Evolutionary conservation across 192 early-diverging fungal genomes (phyloP).

Genomic region (Backusella westeae): DNA sequence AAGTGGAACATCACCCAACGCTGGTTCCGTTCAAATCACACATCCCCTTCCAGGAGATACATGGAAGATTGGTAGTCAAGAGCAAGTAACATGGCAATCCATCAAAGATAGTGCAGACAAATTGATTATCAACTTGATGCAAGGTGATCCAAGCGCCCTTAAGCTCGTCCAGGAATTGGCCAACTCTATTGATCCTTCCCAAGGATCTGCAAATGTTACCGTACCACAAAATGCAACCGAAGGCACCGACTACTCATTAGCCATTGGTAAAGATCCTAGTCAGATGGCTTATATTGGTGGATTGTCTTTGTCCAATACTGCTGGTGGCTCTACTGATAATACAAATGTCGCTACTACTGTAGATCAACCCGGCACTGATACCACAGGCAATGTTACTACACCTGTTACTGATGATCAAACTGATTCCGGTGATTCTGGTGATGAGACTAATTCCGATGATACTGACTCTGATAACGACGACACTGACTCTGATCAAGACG

Average conservation of each 20-base stretch:
- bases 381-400: background rate
- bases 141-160: conserved; percentile 14
- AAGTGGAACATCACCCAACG: background rate
- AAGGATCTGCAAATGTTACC: background rate
- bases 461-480: background rate
- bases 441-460: background rate
- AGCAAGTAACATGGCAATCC: conserved; percentile 18
- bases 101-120: background rate
- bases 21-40: conserved; percentile 14
- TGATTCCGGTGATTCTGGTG: background rate
- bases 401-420: background rate
- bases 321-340: background rate
- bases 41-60: conserved; percentile 16
- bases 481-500: background rate
- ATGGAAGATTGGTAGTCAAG: conserved; percentile 15
- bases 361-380: background rate
- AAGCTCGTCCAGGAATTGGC: conserved; percentile 10
- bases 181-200: background rate
- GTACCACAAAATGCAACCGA: conserved; percentile 16
- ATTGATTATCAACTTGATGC: conserved; percentile 22
- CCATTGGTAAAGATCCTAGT: conserved; percentile 9
- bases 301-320: background rate
- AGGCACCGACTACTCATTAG: conserved; percentile 20
- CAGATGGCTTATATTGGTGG: conserved; percentile 27
- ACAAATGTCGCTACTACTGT: background rate